Base-by-base conservation (phyloP, 2,329 filamentous ascomycete genomes). In the Aspergillus melleus region DNA sequence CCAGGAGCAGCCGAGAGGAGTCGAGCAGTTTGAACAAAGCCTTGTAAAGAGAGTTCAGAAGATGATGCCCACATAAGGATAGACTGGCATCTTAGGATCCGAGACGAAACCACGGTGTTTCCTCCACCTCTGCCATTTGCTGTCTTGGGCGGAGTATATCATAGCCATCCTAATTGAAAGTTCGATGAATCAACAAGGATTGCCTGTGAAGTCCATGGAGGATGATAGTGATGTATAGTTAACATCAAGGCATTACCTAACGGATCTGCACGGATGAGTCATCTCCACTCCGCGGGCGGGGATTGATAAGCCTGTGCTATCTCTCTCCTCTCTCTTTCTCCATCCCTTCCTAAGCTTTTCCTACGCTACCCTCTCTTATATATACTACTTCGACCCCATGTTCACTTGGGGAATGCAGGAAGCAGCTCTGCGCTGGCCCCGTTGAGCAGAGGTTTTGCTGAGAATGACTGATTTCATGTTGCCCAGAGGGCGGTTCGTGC, bases 11-110 rank as follows among this genome's bases (percentile, higher is more conserved):
- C 76, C 83, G 55, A 80, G 81, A 8, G 88, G 89, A 0, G 88
- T 90, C 58, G 79, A 83, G 50, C 83, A 86, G 68, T 91, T 91
- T 73, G 88, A 90, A 73, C 75, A 81, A 55, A 79, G 83, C 51
- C 79, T 90, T 71, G 84, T 87, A 71, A 88, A 83, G 76, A 80
- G 82, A 61, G 86, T 86, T 39, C 73, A 76, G 61, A 83, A 80
- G 69, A 72, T 82, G 66, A 63, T 77, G 19, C 61, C 63, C 32
- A n/a, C 54, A 16, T 39, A 47, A 22, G 58, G 55, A 11, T 62
- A 58, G 24, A 26, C 5, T 20, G 19, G 30, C 9, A 22, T 19
- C 30, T 9, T 36, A 12, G 24, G 24, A 24, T 24, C 24, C 24
- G 24, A 24, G 24, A 24, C 24, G 24, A 24, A 6, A 24, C 4